phyloP scores from a whole-genome alignment of 176 grass and related monocot genomes.

The Guadua angustifolia region DNA sequence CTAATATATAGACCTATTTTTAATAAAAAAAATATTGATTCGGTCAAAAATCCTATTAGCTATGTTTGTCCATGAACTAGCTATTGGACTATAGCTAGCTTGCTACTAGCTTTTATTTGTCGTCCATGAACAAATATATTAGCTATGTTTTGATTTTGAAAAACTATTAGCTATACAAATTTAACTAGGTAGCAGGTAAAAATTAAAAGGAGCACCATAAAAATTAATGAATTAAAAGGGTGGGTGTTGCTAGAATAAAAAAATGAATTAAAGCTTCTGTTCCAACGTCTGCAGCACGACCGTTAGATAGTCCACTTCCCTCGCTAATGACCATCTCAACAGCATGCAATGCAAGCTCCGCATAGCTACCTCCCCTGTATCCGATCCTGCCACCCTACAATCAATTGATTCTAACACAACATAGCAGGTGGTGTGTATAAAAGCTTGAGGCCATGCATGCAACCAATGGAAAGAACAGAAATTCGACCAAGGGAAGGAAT shows the following conservation, averaged over 20 bases:
- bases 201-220: not conserved
- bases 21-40: too few relatives aligned
- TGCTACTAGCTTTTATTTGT: not conserved
- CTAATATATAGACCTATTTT: too few relatives aligned
- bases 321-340: not conserved
- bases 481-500: not conserved
- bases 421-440: not conserved
- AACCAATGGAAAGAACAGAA: not conserved
- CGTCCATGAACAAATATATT: not conserved
- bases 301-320: conserved; percentile 31
- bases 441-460: not conserved
- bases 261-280: not conserved
- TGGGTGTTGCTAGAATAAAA: not conserved
- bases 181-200: not conserved
- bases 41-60: too few relatives aligned
- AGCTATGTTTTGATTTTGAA: not conserved
- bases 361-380: too few relatives aligned
- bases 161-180: not conserved
- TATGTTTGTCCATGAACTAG: too few relatives aligned
- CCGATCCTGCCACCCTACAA: too few relatives aligned
- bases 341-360: not conserved
- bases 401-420: conserved; percentile 11
- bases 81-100: too few relatives aligned
- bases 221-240: not conserved
- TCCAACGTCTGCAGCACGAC: conserved; percentile 46